Base-by-base conservation (phyloP, 2,329 filamentous ascomycete species). In the Fusarium sp. region DNA sequence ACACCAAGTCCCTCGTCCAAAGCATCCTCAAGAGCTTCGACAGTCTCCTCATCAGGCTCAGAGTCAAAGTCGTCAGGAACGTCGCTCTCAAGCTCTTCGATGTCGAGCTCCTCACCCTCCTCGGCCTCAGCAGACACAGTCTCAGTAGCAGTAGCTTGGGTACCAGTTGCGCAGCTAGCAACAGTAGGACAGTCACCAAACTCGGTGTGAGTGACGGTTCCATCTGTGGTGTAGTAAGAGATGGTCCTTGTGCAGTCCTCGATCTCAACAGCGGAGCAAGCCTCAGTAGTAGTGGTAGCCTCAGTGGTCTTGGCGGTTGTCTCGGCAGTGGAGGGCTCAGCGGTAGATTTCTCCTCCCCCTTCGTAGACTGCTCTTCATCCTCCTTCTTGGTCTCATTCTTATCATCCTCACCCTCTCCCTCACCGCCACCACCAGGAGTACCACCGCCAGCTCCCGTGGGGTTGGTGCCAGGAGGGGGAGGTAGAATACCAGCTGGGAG, bases 81-180 rank as follows among this genome's bases (percentile, higher is more conserved):
- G 3, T 66, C 64, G 5, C 35, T 37, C 0, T 66, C 64, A 0
- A 46, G 38, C 35, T 66, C 64, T 10, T 66, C 64, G 3, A 66
- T 37, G 3, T 66, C 39, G 6, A 66, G 21, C 29, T 39, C 44
- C 0, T 46, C 64, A 6, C 64, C 64, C 11, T 66, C 64, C 18
- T 60, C 64, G 0, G 37, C 41, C 10, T 66, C 64, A 2, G 64
- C 61, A 23, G 64, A 66, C 0, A 49, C 27, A 0, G 62, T 66
- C 2, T 58, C 64, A 0, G 64, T 67, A 4, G 64, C 18, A 4
- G 61, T 66, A 4, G 61, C 61, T 7, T 66, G 64, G 3, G 64
- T 66, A 5, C 63, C 63, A 15, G 63, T 65, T 5, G 63, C 63
- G n/a, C 63, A 66, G n/a, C 49, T 66, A 11, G 63, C 60, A 16